Evolutionary conservation across 2,329 filamentous ascomycete genomes (phyloP), one percentile per base, ranked within the genome.

Genomic region (Sordariomycetes sp.): DNA sequence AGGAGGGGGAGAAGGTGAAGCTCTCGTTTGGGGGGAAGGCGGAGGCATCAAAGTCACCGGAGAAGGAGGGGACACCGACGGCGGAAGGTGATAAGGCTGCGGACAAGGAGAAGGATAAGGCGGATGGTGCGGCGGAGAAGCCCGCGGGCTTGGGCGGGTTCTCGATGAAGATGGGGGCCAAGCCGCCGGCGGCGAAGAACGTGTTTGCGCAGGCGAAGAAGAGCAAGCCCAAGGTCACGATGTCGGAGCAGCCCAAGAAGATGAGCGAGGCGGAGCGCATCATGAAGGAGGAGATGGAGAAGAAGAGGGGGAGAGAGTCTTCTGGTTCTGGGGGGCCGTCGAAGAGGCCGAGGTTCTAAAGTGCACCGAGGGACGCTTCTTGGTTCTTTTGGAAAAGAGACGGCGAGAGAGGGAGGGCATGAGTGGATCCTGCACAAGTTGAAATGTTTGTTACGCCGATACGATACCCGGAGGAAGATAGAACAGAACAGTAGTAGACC

Each of bases 231-330:
- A 80, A 79, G 65, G 91, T 90, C 73, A 64, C 72, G 35, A 77
- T 75, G 12, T 71, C 80, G 3, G 82, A 82, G 60, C 79, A 79
- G 57, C 84, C 83, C 1, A 90, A 88, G 76, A 94, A 88, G 65
- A 92, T 95, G 80, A 92, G 87, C 64, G 89, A 95, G 66, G 86
- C 85, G 2, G 90, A 92, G 70, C 80, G 86, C 56, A 95, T 94
- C 65, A 96, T 95, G 90, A 89, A 86, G 69, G 86, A 88, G 64
- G 87, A 91, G 66, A 78, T 89, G 70, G 86, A 90, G 63, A 76
- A 79, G 61, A 90, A 90, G 67, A 76, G 85, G 57, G 70, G 76
- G 36, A 74, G 81, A 53, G 78, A 75, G 10, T 66, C 66, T 3
- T 69, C 68, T 1, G 76, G 76, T 0, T 74, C 75, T 56, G 70